Conservation (phyloP, 805 yeast genomes). For the Wickerhamiella alocasiicola region DNA sequence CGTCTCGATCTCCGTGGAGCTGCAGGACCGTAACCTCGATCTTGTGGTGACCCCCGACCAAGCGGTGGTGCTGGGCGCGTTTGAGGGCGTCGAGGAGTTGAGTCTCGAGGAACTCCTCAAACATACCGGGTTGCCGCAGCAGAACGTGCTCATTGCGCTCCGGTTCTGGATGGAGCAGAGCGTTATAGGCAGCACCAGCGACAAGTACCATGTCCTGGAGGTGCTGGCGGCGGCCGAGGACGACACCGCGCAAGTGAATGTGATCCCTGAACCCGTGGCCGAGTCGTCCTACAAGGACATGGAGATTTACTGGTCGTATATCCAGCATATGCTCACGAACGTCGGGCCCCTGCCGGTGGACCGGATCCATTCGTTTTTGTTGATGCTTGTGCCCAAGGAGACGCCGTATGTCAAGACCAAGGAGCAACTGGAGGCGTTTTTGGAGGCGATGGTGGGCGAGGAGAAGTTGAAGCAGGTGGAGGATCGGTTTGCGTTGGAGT, state of each 20-base stretch:
- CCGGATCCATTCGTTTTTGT: constrained; percentile 42
- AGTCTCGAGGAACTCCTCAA: constrained; percentile 28
- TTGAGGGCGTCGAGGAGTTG: constrained; percentile 27
- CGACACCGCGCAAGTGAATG: constrained; percentile 1
- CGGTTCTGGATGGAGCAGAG: constrained; percentile 54
- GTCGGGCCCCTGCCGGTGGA: constrained; percentile 38
- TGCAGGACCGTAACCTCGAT: constrained; percentile 33
- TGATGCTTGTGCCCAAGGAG: constrained; percentile 44
- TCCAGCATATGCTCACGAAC: constrained; percentile 46
- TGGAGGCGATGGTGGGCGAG: constrained; percentile 35
- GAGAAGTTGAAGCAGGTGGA: constrained; percentile 30
- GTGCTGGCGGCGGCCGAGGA: constrained; percentile 18
- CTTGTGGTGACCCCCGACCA: constrained; percentile 54
- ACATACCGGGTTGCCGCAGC: constrained; percentile 34
- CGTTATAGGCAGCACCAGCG: constrained; percentile 36
- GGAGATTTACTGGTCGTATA: constrained; percentile 36
- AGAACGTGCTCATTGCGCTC: constrained; percentile 31
- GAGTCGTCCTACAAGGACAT: constrained; percentile 23
- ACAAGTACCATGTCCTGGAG: constrained; percentile 34
- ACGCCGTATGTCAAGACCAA: constrained; percentile 30
- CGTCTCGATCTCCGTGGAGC: constrained; percentile 46
- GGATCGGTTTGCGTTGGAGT: constrained; percentile 29
- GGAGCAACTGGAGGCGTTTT: constrained; percentile 33
- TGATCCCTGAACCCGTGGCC: background rate
- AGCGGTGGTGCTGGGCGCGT: constrained; percentile 48